Evolutionary conservation across 2,329 filamentous ascomycete genomes (phyloP).

Genomic region (Graphilbum fragrans): DNA sequence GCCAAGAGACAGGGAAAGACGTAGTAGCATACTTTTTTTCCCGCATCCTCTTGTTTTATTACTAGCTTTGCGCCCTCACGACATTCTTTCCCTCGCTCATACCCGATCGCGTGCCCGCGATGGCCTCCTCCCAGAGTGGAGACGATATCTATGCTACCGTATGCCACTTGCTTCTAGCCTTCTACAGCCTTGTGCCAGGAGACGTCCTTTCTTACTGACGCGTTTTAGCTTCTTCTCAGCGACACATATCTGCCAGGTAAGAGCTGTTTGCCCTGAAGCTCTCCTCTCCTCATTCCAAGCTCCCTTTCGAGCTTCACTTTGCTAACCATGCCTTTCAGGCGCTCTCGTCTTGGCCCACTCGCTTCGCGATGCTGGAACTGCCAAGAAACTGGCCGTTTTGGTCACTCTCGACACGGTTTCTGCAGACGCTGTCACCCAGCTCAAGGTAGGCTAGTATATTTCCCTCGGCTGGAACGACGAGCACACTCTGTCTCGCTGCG

Average conservation of each 20-base stretch:
- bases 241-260: slow-evolving; percentile 87
- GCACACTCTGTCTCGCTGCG: no score
- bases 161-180: slow-evolving; percentile 17
- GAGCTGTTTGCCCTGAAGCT: slow-evolving; percentile 15
- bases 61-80: no score
- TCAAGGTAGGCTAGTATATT: slow-evolving; percentile 47
- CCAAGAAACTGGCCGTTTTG: slow-evolving; percentile 73
- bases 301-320: slow-evolving; percentile 4
- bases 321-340: slow-evolving; percentile 39
- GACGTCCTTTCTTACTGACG: neutral
- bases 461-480: neutral
- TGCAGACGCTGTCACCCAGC: slow-evolving; percentile 60
- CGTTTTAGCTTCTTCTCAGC: slow-evolving; percentile 71
- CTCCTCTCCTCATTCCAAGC: neutral
- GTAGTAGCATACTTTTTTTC: no score
- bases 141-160: slow-evolving; percentile 47
- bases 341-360: slow-evolving; percentile 91
- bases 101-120: slow-evolving; percentile 12
- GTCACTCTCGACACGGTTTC: slow-evolving; percentile 73
- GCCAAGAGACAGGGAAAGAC: no score
- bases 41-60: no score
- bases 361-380: slow-evolving; percentile 77
- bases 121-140: slow-evolving; percentile 24
- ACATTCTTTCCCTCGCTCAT: no score
- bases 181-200: neutral